Evolutionary conservation across 352 stramenopile genomes (phyloP).

Genomic region (Phytopythium montanum): DNA sequence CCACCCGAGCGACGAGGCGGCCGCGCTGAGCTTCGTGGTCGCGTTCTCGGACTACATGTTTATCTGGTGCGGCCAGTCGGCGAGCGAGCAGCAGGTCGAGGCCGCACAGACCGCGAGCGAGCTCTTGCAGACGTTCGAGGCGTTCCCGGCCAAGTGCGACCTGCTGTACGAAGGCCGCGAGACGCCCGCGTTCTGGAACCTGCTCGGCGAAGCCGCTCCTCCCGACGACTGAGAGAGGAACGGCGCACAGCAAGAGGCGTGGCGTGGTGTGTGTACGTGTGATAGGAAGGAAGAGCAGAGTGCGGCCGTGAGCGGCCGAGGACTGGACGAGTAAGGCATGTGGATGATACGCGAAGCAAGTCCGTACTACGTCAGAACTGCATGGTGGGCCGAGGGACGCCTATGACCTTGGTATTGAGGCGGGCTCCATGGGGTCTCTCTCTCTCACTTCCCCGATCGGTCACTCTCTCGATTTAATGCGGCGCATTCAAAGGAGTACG

Average conservation of each 20-base stretch:
- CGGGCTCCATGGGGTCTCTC: too few relatives aligned
- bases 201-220: conserved; percentile 41
- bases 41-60: conserved; percentile 73
- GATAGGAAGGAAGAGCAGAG: background rate
- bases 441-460: too few relatives aligned
- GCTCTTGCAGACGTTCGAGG: conserved; percentile 73
- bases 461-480: too few relatives aligned
- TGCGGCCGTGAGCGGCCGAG: background rate
- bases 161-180: conserved; percentile 70
- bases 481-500: too few relatives aligned
- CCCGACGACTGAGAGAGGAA: conserved; percentile 16
- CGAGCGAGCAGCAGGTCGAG: conserved; percentile 45
- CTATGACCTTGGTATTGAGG: too few relatives aligned
- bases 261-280: background rate
- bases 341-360: background rate
- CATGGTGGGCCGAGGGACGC: too few relatives aligned
- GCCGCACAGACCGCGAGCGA: conserved; percentile 52
- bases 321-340: background rate
- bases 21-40: conserved; percentile 65
- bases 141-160: conserved; percentile 71
- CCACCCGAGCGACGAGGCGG: conserved; percentile 49
- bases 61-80: conserved; percentile 73
- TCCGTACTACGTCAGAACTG: too few relatives aligned
- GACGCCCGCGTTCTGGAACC: conserved; percentile 60
- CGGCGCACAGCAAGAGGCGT: background rate